Base-by-base conservation (phyloP, 106 monocot genomes). In the Dioscorea dumetorum region DNA sequence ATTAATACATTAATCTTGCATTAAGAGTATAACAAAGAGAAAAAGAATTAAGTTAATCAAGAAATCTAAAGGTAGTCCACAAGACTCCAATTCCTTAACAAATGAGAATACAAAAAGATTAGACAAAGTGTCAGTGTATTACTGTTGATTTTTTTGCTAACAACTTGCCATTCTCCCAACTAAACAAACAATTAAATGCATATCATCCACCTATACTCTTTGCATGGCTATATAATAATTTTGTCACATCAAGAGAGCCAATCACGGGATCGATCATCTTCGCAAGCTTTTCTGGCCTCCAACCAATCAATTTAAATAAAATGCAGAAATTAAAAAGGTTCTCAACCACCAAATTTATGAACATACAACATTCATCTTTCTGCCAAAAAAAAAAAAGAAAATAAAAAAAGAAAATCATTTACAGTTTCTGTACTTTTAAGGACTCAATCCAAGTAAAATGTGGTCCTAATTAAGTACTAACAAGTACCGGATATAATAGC, bases 201-300 rank as follows among this genome's bases (percentile, higher is more conserved):
- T 59, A 12, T 21, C 59, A 59, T 59, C 59, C 22, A 59, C 59
- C 59, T 54, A 59, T 59, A 59, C 59, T 59, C 59, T 20, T 22
- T 59, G 22, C 4, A 59, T 23, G 22, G 22, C 22, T 59, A 22
- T 23, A 59, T 23, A 59, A 7, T n/a, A 22, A 59, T 22, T 59
- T 18, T 19, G 19, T 23, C 59, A 59, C 59, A 59, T 23, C 22
- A 18, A 59, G 22, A 59, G 22, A 21, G 59, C 59, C 59, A 22
- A 59, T 54, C 54, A 54, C 54, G 54, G 54, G 54, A 54, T 8
- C 15, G 4, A 13, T 54, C 41, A 41, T 41, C 41, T 41, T 41
- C 0, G 41, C 41, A 41, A 28, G 28, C 28, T 28, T 28, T 28
- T 28, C 28, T 28, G 28, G 28, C 28, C 28, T 28, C 28, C 28